Base-by-base conservation (phyloP, 345 rosid species). In the Eucalyptus dawsonii region DNA sequence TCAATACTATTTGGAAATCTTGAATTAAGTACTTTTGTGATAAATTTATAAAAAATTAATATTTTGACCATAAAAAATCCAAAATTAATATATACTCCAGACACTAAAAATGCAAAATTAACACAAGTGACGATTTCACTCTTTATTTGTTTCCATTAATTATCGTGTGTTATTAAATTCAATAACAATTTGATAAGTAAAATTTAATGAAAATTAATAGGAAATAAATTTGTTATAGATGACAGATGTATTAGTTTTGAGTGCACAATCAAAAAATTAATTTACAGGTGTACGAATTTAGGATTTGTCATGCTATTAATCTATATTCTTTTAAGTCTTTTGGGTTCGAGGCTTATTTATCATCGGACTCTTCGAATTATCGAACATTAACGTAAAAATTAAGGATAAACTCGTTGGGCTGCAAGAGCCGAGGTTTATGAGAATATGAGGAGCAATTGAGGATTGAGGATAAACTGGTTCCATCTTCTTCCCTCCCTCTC, bases 181-280 rank as follows among this genome's bases (percentile, higher is more conserved):
- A 53, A 17, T 3, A n/a, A n/a, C n/a, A 47, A 53, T 53, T 53
- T 53, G 5, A 4, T 0, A n/a, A 53, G 2, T 8, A 8, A 53
- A 53, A 19, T 2, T 19, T 4, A 53, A 53, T 8, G 1, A 53
- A 53, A 53, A 53, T 8, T 8, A n/a, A n/a, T 0, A 0, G 1
- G 0, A 53, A 21, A 0, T 19, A 19, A 53, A 8, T 53, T 53
- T 53, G 0, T 56, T 0, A 24, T 24, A n/a, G n/a, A n/a, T n/a
- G n/a, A n/a, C n/a, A 56, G 0, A 22, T 9, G 0, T 56, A 56
- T 0, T 11, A 24, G 0, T 56, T 22, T 24, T 0, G 0, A n/a
- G 6, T 56, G 11, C 2, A 0, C 0, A 1, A 53, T 53, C 2
- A 53, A 53, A 53, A 53, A 19, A 7, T 53, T 19, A 1, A 53